A percentile compares a stretch with the other conserved stretches of the same genome.
Conservation (phyloP, 257 asterid species). For the Gentiana dahurica region DNA sequence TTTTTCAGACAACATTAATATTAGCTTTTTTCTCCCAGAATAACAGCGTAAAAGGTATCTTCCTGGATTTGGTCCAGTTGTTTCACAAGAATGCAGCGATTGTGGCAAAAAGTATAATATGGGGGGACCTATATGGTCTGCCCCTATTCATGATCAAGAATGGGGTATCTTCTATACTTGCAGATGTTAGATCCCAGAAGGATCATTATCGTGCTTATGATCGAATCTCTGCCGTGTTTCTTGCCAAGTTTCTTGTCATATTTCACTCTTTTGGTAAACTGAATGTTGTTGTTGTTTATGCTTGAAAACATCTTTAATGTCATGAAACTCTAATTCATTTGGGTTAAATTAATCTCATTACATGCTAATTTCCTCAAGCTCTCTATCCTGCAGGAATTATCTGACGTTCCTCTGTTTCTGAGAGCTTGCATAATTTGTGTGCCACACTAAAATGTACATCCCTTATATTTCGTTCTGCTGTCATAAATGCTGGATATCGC, state of each 20-base stretch:
- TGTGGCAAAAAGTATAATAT: constrained; percentile 92
- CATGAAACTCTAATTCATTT: too few species aligned
- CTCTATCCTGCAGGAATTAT: constrained; percentile 55
- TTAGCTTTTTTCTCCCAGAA: constrained; percentile 27
- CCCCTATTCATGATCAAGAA: constrained; percentile 90
- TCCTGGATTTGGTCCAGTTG: constrained; percentile 93
- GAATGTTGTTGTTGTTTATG: background rate
- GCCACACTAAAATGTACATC: constrained; percentile 89
- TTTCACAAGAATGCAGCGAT: constrained; percentile 77
- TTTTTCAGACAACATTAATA: too few species aligned
- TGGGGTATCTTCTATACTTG: constrained; percentile 73
- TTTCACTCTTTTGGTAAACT: background rate
- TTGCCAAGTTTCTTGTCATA: constrained; percentile 6
- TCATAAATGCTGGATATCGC: constrained; percentile 89
- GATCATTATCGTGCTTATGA: constrained; percentile 75
- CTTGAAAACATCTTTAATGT: too few species aligned
- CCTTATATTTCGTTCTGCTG: constrained; percentile 93
- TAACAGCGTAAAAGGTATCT: constrained; percentile 57
- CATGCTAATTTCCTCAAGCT: constrained; percentile 3
- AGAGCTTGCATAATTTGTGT: constrained; percentile 96
- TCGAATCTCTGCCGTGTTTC: constrained; percentile 66
- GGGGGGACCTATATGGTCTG: constrained; percentile 99
- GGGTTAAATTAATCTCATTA: too few species aligned
- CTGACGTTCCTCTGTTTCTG: constrained; percentile 82
- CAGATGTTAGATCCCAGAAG: constrained; percentile 57